Percentiles rank a stretch among this genome's conserved stretches.
Evolutionary conservation across 345 rosid genomes (phyloP).

Genomic region (Eucalyptus pauciflora): DNA sequence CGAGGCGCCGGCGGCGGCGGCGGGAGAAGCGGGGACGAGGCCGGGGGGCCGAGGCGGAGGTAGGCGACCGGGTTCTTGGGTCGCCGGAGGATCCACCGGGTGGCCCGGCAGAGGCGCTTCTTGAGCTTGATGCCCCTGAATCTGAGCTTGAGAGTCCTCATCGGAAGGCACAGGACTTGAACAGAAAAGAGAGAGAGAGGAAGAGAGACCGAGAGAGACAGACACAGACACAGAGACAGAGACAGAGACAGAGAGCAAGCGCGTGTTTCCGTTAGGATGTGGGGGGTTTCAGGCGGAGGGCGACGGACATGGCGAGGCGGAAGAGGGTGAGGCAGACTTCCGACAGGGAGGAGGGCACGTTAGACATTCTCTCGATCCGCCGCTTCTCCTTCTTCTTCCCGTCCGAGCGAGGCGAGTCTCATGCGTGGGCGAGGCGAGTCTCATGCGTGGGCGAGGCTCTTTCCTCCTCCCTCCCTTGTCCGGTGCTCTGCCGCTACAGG

Average conservation of each 20-base stretch:
- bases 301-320: constrained; percentile 34
- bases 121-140: constrained; percentile 57
- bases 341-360: constrained; percentile 3
- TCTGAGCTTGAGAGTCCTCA: constrained; percentile 20
- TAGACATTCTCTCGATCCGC: neutral
- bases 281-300: constrained; percentile 26
- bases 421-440: neutral
- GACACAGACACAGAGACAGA: neutral
- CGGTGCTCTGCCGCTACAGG: neutral
- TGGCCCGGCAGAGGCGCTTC: constrained; percentile 31
- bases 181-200: neutral
- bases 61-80: constrained; percentile 13
- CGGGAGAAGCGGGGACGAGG: neutral
- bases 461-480: neutral
- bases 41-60: neutral
- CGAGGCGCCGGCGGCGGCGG: neutral
- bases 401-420: neutral
- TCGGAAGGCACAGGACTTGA: neutral
- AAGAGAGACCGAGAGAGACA: neutral
- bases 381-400: neutral
- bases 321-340: neutral
- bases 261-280: neutral
- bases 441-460: neutral
- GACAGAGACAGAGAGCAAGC: neutral
- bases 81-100: constrained; percentile 36